Evolutionary conservation across 352 stramenopile genomes (phyloP).

Genomic region (Globisporangium takayamanum): DNA sequence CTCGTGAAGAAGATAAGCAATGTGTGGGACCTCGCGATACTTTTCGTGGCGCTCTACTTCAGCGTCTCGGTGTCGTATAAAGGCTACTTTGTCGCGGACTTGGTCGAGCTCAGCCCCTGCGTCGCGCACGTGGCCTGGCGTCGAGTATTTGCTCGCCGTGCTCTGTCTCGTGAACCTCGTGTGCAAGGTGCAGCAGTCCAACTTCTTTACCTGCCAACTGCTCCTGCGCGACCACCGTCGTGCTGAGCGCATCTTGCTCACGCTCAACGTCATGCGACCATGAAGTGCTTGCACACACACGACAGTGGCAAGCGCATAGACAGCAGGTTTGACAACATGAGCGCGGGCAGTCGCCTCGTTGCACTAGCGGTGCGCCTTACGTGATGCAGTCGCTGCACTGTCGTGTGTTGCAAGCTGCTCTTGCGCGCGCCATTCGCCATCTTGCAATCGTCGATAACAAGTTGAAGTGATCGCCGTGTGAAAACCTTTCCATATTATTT

Average conservation of each 20-base stretch:
- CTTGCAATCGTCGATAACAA: no score
- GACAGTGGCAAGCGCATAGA: no score
- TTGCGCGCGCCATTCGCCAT: no score
- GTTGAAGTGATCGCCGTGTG: no score
- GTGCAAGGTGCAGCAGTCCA: conserved; percentile 26
- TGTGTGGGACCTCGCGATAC: conserved; percentile 42
- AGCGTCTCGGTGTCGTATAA: conserved; percentile 43
- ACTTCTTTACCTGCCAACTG: conserved; percentile 8
- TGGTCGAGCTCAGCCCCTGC: conserved; percentile 14
- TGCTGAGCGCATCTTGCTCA: neutral
- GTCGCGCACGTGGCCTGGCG: conserved; percentile 32
- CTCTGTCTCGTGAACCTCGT: conserved; percentile 41
- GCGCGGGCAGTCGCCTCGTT: no score
- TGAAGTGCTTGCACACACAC: no score
- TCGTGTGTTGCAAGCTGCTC: no score
- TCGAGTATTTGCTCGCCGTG: conserved; percentile 50
- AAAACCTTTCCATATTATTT: no score
- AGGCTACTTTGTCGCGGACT: conserved; percentile 43
- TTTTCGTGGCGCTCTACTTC: conserved; percentile 41
- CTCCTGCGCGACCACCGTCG: neutral
- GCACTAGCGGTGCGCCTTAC: no score
- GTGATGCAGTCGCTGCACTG: no score
- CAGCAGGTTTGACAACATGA: no score
- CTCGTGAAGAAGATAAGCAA: conserved; percentile 31
- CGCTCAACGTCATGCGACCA: neutral